Base-by-base conservation (phyloP, 306 rosid species). In the Citrullus mucosospermus region DNA sequence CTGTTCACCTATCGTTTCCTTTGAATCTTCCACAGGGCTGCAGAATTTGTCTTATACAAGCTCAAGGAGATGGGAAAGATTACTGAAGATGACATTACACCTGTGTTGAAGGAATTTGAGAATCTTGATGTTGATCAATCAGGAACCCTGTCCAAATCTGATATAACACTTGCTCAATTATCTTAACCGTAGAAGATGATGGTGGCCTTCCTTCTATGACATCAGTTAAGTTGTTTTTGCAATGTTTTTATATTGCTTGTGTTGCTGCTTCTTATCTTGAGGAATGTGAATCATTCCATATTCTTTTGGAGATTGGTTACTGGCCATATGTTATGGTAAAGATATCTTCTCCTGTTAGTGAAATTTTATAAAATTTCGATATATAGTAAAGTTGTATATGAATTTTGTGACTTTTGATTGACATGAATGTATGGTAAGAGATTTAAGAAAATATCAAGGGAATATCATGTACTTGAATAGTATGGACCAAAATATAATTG, bases 61-160 rank as follows among this genome's bases (percentile, higher is more conserved):
- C 93, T 95, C 6, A 92, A 83, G 78, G 98, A 92, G 85, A 92
- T 92, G 98, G 98, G 96, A 68, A 95, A 91, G 87, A 90, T 92
- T 63, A 86, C 66, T 22, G 85, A 91, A 81, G 97, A 92, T 78
- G 99, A 95, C 85, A 82, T 95, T 65, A 58, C 85, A 75, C 89
- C 86, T 61, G 79, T 95, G 25, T 70, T 91, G 97, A 76, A 88
- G 78, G 91, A 91, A 86, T 95, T 95, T 84, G 91, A 95, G 73
- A 79, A 87, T 76, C 93, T 95, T 75, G 98, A 95, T 77, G 88
- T 92, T 83, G 99, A 95, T 87, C 90, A 91, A 54, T 92, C 97
- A 8, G 99, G 99, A 76, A 83, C 93, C 8, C 72, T 95, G 57
- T 82, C 97, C 6, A 4, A 0, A 39, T 87, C 92, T 32, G 99